Evolutionary conservation across 2,329 filamentous ascomycete species (phyloP), one percentile per base, ranked within the genome.

Genomic region (Colletotrichum sublineola): DNA sequence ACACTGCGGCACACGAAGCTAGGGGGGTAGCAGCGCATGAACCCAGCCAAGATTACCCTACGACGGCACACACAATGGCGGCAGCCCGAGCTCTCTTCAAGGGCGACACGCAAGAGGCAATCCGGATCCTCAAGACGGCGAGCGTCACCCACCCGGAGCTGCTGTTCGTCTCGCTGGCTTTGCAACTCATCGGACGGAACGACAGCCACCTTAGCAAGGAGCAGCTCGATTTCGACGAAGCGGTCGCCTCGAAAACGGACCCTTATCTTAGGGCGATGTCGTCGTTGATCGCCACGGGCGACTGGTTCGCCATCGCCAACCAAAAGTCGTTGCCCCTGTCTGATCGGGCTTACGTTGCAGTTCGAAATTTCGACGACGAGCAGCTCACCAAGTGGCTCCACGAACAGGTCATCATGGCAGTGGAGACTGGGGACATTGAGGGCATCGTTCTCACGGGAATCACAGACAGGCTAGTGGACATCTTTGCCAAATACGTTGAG

Each of bases 241-340:
- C 84, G 2, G 84, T 89, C 18, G 88, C 90, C 36, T 89, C 88
- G 71, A 89, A 92, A 73, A 90, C 91, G 0, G 93, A 96, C 76
- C 92, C 93, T 0, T 96, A 95, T 78, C 87, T 96, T 33, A 91
- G 93, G 67, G 93, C 93, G 7, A 92, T 96, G 60, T 93, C 94
- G 33, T 91, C 91, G 3, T 91, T 94, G 75, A 93, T 96, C 73
- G 91, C 92, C 12, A 94, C 91, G 0, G 92, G 92, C 5, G 89
- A 94, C 79, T 96, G 94, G 94, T 84, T 88, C 24, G 87, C 88
- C 52, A 92, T 96, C 52, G 91, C 93, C 50, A 89, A 92, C 74
- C 93, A 95, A 78, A 85, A 87, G 29, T 92, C 93, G 38, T 86
- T 97, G 2, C 92, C 93, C 1, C 87, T 96, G 2, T 87, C 90